Percentiles rank a stretch among this genome's conserved stretches.
Conservation (phyloP, 441 rosid genomes). For the Erodium texanum region DNA sequence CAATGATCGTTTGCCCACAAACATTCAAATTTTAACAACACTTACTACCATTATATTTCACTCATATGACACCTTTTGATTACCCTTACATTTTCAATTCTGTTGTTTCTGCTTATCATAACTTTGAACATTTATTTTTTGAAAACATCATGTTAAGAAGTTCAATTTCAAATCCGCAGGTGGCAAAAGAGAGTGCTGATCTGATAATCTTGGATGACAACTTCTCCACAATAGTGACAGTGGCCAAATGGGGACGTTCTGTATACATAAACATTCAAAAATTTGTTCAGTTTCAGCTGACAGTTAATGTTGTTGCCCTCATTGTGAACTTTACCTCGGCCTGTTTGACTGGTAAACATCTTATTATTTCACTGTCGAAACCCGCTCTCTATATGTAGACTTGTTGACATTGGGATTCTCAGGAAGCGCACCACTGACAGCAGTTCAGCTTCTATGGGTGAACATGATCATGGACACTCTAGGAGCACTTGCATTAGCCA, state of each 20-base stretch:
- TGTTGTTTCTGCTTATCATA: too few relatives aligned
- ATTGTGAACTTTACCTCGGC: slow-evolving; percentile 51
- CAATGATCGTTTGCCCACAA: too few relatives aligned
- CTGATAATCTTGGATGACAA: slow-evolving; percentile 45
- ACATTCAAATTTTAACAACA: too few relatives aligned
- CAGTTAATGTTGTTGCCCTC: slow-evolving; percentile 45
- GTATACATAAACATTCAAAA: slow-evolving; percentile 46
- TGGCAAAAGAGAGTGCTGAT: slow-evolving; percentile 54
- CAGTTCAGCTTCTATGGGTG: slow-evolving; percentile 49
- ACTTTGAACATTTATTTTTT: slow-evolving; percentile 4
- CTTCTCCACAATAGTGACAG: slow-evolving; percentile 41
- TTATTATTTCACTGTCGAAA: too few relatives aligned
- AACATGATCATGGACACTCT: slow-evolving; percentile 59
- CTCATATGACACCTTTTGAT: too few relatives aligned
- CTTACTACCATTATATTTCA: too few relatives aligned
- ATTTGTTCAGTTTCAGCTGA: slow-evolving; percentile 48
- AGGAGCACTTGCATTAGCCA: slow-evolving; percentile 50
- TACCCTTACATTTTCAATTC: too few relatives aligned
- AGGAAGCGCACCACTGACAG: slow-evolving; percentile 46
- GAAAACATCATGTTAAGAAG: background rate
- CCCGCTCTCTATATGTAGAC: background rate
- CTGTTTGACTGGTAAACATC: slow-evolving; percentile 45
- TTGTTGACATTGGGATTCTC: slow-evolving; percentile 5
- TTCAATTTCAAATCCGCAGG: slow-evolving; percentile 28
- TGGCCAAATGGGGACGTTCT: slow-evolving; percentile 52